Percentiles rank a stretch among this genome's conserved stretches.
Conservation (phyloP, 2,329 filamentous ascomycete genomes). For the Ophiostoma australiae region DNA sequence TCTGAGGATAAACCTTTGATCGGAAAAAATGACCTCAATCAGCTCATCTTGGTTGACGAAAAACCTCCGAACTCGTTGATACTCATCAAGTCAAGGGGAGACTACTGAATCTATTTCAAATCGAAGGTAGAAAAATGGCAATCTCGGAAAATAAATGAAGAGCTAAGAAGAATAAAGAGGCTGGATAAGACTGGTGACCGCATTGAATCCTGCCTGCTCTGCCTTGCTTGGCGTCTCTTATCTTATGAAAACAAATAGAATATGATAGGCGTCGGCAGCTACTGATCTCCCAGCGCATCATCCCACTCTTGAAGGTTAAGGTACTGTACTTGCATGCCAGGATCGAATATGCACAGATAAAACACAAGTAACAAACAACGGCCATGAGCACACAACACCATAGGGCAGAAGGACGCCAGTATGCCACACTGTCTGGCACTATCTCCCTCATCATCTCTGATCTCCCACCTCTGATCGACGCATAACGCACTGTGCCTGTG, state of each 20-base stretch:
- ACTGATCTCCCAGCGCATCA: not conserved
- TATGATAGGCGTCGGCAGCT: not conserved
- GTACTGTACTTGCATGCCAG: too few species aligned
- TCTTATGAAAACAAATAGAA: not conserved
- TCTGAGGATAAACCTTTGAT: not conserved
- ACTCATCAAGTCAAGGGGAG: not conserved
- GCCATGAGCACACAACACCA: not conserved
- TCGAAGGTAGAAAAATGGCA: not conserved
- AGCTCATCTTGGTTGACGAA: not conserved
- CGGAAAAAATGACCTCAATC: not conserved
- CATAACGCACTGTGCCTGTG: not conserved
- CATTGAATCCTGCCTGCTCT: too few species aligned
- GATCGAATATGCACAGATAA: too few species aligned
- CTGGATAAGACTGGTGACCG: not conserved
- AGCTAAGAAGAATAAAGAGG: not conserved
- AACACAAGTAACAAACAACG: not conserved
- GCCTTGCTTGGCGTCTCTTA: not conserved
- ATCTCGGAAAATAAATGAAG: not conserved
- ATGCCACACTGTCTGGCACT: not conserved
- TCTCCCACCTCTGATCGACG: not conserved
- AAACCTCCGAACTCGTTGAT: not conserved
- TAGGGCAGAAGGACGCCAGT: not conserved
- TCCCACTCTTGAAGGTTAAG: not conserved
- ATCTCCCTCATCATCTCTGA: not conserved
- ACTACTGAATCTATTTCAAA: not conserved